Base-by-base conservation (phyloP, 2,329 filamentous ascomycete species). In the Macroventuria anomochaeta region DNA sequence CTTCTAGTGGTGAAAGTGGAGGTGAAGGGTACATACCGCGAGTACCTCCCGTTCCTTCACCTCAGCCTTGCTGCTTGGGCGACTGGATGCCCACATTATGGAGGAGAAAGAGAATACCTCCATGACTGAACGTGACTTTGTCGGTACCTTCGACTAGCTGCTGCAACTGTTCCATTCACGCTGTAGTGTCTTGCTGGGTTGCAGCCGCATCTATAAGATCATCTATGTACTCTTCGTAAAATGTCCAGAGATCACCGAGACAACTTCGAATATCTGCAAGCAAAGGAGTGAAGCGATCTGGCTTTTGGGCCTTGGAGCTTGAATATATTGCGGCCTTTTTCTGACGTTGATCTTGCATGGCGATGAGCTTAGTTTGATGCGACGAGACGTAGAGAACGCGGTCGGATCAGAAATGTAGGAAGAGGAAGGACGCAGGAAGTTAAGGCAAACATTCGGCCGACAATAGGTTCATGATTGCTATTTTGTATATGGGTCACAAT, bases 11-110 rank as follows among this genome's bases (percentile, higher is more conserved):
- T 93, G 6, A 93, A 97, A 81, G 97, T 93, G 3, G 96, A 90
- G 78, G 91, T 88, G 46, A 48, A 48, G 8, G 21, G 17, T 29
- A 28, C 50, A 33, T 39, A 48, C 43, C 97, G 97, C 81, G 96
- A 96, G 72, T 91, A 93, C 0, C 85, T 88, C 1, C 82, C 96
- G 59, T 77, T 76, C 90, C 67, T 77, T 97, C 43, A 96, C 91
- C 1, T 96, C 96, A 21, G 17, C 20, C 33, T n/a, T 43, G 32
- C 34, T 20, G 46, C 31, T 20, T 28, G 4, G 32, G 20, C 12
- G 31, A 10, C 21, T 25, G 20, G 17, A 52, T 31, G 5, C 38
- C 53, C 41, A 55, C 44, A 11, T 62, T 53, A 7, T 13, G 8
- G 6, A 66, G 39, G 12, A 64, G 31, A 10, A 62, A 63, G 0